Percentiles rank a stretch among this genome's conserved stretches.
These are phyloP conservation scores for Monosporascus sp. DNA, from an alignment of 2,329 filamentous ascomycete genomes.

Conservation along the genomic window DNA sequence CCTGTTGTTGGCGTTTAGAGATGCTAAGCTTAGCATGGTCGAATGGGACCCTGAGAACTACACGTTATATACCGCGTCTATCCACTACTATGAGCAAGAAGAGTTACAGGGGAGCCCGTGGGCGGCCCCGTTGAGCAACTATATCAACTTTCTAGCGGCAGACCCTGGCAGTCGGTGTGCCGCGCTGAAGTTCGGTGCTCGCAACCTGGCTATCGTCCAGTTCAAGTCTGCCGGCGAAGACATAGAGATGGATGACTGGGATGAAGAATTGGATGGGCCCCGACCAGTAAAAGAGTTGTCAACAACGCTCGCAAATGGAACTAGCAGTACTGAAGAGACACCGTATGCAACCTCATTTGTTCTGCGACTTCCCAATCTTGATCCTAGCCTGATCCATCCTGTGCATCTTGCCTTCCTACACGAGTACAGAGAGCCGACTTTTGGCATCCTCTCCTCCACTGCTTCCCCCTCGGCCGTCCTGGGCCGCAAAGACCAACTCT, in stretches of 20 bases:
- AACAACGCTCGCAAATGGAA: conserved; percentile 37
- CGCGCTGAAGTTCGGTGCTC: conserved; percentile 83
- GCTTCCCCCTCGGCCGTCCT: conserved; percentile 69
- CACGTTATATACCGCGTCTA: conserved; percentile 80
- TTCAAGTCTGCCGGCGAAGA: conserved; percentile 85
- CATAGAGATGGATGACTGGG: conserved; percentile 87
- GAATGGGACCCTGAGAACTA: conserved; percentile 86
- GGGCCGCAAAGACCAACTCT: conserved; percentile 78
- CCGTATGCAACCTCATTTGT: conserved; percentile 92
- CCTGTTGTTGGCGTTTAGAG: conserved; percentile 77
- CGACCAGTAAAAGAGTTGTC: conserved; percentile 46
- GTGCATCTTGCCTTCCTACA: conserved; percentile 90
- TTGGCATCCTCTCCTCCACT: conserved; percentile 84
- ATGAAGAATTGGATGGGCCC: conserved; percentile 72
- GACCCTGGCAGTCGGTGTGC: conserved; percentile 93
- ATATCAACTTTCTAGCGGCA: conserved; percentile 75
- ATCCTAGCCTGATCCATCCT: conserved; percentile 80
- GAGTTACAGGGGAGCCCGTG: conserved; percentile 80
- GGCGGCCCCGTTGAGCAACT: conserved; percentile 69
- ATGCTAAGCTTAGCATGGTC: conserved; percentile 87
- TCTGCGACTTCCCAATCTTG: conserved; percentile 80
- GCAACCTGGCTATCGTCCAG: conserved; percentile 88
- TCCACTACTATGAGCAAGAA: conserved; percentile 97
- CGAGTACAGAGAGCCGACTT: conserved; percentile 96
- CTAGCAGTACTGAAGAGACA: conserved; percentile 53